Evolutionary conservation across 1,284 basidiomycete genomes (phyloP).

Genomic region (Anthracocystis panici-leucophaei): DNA sequence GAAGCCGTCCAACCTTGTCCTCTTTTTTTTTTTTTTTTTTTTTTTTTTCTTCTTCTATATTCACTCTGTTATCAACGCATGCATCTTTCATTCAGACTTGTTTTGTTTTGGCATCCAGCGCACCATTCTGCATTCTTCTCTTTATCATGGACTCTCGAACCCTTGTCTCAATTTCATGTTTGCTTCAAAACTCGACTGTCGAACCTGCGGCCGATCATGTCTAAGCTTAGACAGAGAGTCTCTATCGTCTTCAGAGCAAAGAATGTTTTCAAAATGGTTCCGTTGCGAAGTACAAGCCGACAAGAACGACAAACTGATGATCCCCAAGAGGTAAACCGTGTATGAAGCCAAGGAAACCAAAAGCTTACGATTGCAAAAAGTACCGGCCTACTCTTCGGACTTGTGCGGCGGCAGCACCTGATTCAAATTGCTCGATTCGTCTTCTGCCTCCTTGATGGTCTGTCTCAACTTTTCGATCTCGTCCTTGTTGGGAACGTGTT

Average conservation of each 20-base stretch:
- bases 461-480: constrained; percentile 49
- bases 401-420: constrained; percentile 36
- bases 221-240: too few species aligned
- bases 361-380: too few species aligned
- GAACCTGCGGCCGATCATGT: too few species aligned
- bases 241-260: not conserved
- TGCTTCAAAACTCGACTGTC: too few species aligned
- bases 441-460: constrained; percentile 49
- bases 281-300: constrained; percentile 4
- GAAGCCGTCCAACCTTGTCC: not conserved
- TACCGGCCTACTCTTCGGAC: not conserved
- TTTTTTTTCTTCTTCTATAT: constrained; percentile 1
- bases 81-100: constrained; percentile 8
- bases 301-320: not conserved
- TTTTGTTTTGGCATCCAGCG: constrained; percentile 6
- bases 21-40: constrained; percentile 2
- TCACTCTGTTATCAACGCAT: constrained; percentile 1
- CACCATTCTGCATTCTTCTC: constrained; percentile 16
- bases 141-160: not conserved
- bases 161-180: not conserved
- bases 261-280: not conserved
- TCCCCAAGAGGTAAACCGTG: not conserved
- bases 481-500: constrained; percentile 41
- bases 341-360: not conserved
- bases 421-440: constrained; percentile 50